phyloP scores from a whole-genome alignment of 768 basidiomycete species.

The Phylloporus sp. region DNA sequence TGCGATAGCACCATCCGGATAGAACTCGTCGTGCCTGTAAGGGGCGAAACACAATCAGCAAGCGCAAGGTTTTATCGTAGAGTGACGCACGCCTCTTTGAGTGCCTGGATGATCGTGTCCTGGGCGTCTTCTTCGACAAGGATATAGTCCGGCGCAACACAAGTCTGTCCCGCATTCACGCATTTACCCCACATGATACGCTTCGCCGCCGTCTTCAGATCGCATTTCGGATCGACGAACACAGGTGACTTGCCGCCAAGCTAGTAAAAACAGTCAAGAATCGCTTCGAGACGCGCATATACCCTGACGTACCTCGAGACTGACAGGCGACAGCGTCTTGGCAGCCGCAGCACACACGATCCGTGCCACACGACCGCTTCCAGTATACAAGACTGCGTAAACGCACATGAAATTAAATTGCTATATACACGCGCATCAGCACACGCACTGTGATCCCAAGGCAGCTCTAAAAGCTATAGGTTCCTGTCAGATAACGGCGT shows the following conservation, averaged over 20 bases:
- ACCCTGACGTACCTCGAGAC: conserved; percentile 42
- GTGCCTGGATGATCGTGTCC: conserved; percentile 36
- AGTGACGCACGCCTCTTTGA: conserved; percentile 40
- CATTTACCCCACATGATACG: conserved; percentile 83
- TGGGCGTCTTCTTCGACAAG: conserved; percentile 43
- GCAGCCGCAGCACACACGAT: conserved; percentile 74
- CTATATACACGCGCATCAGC: background rate
- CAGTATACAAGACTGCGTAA: conserved; percentile 50
- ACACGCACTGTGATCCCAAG: conserved; percentile 56
- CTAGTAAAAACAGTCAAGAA: conserved; percentile 25
- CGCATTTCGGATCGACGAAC: conserved; percentile 64
- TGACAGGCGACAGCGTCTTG: conserved; percentile 67
- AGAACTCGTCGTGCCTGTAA: conserved; percentile 27
- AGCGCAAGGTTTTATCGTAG: background rate
- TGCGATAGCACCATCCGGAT: conserved; percentile 41
- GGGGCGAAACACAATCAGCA: background rate
- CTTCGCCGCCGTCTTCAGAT: conserved; percentile 60
- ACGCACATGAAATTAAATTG: background rate
- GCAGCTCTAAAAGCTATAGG: conserved; percentile 62
- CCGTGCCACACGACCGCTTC: conserved; percentile 55
- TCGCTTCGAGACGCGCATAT: background rate
- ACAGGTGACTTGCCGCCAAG: conserved; percentile 75
- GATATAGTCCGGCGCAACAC: conserved; percentile 58
- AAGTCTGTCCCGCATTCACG: conserved; percentile 75
- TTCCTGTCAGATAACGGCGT: background rate